Base-by-base conservation (phyloP, 2,329 filamentous ascomycete species). In the Colletotrichum musae region DNA sequence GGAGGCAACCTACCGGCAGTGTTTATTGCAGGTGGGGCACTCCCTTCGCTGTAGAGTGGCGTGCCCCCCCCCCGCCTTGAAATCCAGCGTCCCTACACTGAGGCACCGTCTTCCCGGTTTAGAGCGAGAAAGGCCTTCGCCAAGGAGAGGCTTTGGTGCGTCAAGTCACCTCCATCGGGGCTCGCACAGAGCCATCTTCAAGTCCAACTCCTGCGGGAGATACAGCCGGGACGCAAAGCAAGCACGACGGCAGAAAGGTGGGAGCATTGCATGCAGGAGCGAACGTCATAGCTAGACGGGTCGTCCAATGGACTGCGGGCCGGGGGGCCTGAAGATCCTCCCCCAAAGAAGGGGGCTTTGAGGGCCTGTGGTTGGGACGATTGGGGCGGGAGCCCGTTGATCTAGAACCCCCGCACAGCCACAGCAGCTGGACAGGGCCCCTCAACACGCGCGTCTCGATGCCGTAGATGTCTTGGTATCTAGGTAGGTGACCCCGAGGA, bases 401-500 rank as follows among this genome's bases (percentile, higher is more conserved):
- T 51, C 56, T 66, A 50, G 56, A 66, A 59, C 59, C 56, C 48
- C 58, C 51, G 57, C 67, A 70, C 62, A 61, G 67, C 63, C 67
- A 70, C 67, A 67, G 43, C 36, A 26, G 36, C 28, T 41, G 18
- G 48, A 61, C 48, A 32, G 24, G 48, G 62, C 21, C 39, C 13
- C 32, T 28, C 39, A 10, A 10, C 18, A 45, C 21, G 43, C 53
- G 65, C 48, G 36, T 47, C 26, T 52, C 47, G 21, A 28, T n/a
- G 47, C 47, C 16, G 21, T 18, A 18, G 47, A 18, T 21, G 18
- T 24, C n/a, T 50, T 15, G 47, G 47, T 21, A 21, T 39, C 2
- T 1, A 41, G 7, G 7, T 32, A 32, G 32, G 32, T 36, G 32
- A 7, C 32, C 7, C 32, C 7, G 32, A 36, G 32, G 9, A 6